Evolutionary conservation across 345 rosid species (phyloP).

Genomic region (Limnanthes douglasii): DNA sequence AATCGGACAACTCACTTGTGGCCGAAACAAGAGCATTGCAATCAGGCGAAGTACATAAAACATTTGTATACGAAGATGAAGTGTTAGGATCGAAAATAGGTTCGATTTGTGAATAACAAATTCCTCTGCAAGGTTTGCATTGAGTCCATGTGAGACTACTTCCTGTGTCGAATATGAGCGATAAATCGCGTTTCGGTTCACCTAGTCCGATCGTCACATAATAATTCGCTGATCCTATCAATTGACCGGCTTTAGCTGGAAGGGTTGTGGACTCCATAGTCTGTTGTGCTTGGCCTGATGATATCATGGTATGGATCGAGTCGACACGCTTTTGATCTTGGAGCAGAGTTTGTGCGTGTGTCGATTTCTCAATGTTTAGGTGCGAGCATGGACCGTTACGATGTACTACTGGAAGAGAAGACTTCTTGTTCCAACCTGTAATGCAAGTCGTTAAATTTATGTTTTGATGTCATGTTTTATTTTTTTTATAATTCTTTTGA

Average conservation of each 20-base stretch:
- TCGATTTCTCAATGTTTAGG: constrained; percentile 9
- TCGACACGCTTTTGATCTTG: constrained; percentile 50
- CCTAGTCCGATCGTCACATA: constrained; percentile 46
- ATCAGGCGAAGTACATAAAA: constrained; percentile 28
- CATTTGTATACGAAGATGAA: constrained; percentile 44
- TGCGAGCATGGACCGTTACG: constrained; percentile 55
- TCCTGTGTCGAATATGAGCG: constrained; percentile 54
- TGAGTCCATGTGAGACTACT: constrained; percentile 67
- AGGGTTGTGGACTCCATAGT: constrained; percentile 11
- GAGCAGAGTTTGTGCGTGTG: constrained; percentile 28
- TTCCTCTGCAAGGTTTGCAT: constrained; percentile 30
- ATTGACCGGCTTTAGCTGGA: constrained; percentile 46
- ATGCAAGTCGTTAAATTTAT: too few species aligned
- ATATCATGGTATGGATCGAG: constrained; percentile 35
- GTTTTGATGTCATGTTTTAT: too few species aligned
- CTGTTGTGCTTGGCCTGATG: constrained; percentile 2
- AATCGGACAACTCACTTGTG: constrained; percentile 41
- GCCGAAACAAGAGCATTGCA: constrained; percentile 39
- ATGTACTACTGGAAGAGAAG: constrained; percentile 46
- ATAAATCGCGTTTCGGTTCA: constrained; percentile 27
- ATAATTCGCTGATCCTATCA: constrained; percentile 35
- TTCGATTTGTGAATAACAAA: constrained; percentile 40
- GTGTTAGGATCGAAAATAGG: constrained; percentile 27
- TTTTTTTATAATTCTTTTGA: too few species aligned
- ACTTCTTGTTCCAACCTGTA: constrained; percentile 12